phyloP scores from a whole-genome alignment of 257 asterid species.

The Thymus quinquecostatus region DNA sequence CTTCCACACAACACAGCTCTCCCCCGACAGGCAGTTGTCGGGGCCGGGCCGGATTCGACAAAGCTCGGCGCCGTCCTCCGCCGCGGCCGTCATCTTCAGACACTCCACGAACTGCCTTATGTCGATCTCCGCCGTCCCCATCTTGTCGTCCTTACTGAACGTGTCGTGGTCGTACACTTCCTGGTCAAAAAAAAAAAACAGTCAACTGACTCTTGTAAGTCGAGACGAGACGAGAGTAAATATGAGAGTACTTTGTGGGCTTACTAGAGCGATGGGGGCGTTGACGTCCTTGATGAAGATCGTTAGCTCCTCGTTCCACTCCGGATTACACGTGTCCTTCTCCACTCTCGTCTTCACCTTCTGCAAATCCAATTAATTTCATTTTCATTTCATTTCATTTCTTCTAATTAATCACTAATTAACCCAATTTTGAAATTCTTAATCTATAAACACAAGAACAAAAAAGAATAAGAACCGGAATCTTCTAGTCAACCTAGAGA shows the following conservation, averaged over 20 bases:
- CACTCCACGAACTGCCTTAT: slow-evolving; percentile 60
- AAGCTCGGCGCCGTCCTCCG: slow-evolving; percentile 54
- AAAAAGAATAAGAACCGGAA: no score
- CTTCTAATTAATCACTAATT: no score
- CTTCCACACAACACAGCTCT: slow-evolving; percentile 64
- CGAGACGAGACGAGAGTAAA: no score
- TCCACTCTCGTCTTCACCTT: slow-evolving; percentile 65
- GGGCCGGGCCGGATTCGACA: slow-evolving; percentile 48
- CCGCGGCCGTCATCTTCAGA: slow-evolving; percentile 46
- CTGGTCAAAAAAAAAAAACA: slow-evolving; percentile 31
- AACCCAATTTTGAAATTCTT: no score
- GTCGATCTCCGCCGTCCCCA: slow-evolving; percentile 70
- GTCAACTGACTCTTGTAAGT: no score
- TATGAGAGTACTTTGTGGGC: not conserved
- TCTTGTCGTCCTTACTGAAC: slow-evolving; percentile 62
- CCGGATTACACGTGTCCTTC: slow-evolving; percentile 66
- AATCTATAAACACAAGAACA: no score
- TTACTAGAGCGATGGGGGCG: slow-evolving; percentile 60
- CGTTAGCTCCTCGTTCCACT: slow-evolving; percentile 74
- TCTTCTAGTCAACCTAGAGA: not conserved
- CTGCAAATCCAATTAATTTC: slow-evolving; percentile 36
- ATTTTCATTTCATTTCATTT: no score
- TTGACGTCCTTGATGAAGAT: slow-evolving; percentile 55
- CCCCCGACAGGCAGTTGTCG: slow-evolving; percentile 55
- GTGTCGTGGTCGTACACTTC: slow-evolving; percentile 79